Evolutionary conservation across 345 rosid species (phyloP), one percentile per base, ranked within the genome.

Genomic region (Anacardium occidentale): DNA sequence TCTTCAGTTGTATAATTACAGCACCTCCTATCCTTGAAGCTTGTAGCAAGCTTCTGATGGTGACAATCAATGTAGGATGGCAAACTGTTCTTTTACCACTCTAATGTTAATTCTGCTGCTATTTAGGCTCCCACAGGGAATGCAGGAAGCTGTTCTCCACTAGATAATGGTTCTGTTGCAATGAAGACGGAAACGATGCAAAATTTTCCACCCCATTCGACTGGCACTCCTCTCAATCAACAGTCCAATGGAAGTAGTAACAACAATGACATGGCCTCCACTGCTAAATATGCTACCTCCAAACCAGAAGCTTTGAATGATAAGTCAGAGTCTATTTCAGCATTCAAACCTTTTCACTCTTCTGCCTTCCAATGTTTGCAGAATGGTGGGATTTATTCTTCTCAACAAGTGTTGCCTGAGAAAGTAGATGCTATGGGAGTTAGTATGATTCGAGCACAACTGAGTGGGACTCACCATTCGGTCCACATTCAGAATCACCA

Each of bases 121-220:
- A 21, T 70, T 55, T 78, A 91, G 88, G 87, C 76, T 72, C 83
- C 70, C 42, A 75, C 81, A 45, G 88, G 86, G 69, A 84, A 78
- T 22, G 80, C 68, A 5, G 89, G 87, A 74, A 91, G 91, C 75
- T 83, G 83, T 73, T 85, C 87, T 81, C 85, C 91, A 42, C 75
- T 72, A 54, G 86, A 82, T 60, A 83, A 83, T 82, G 74, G 84
- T 71, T 79, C 82, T 45, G 69, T 72, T 76, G 84, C 80, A n/a
- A 81, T 78, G 78, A 85, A 81, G 76, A 72, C 74, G 20, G 91
- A 88, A 59, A 61, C 68, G 0, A 61, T 60, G 73, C 59, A 65
- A 24, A 75, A 80, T 56, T 57, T 74, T 25, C 80, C 77, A 72
- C 83, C 84, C 52, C 70, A 69, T 68, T 77, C 82, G 25, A 83